Evolutionary conservation across 2,329 filamentous ascomycete species (phyloP).

Genomic region (Botrytis hyacinthi): DNA sequence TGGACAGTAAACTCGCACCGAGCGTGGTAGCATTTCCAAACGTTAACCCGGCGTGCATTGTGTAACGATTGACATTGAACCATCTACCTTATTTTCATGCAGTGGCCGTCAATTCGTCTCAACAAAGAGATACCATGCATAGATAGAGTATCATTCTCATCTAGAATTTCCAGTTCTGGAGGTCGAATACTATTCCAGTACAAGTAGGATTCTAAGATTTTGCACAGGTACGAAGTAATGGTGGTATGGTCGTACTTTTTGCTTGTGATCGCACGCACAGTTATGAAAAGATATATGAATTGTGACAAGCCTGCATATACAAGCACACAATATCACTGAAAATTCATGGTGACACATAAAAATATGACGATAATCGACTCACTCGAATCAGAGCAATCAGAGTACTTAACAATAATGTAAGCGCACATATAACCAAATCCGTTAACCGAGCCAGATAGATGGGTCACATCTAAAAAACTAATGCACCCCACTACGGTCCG

Average conservation of each 20-base stretch:
- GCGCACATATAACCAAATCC: not conserved
- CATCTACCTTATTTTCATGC: not conserved
- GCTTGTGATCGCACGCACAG: not conserved
- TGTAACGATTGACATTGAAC: not conserved
- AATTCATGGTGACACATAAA: not conserved
- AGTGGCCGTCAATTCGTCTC: not conserved
- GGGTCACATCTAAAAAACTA: constrained; percentile 10
- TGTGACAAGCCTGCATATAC: not conserved
- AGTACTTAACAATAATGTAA: not conserved
- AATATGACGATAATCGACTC: not conserved
- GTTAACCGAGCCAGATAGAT: constrained; percentile 10
- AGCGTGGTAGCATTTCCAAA: not conserved
- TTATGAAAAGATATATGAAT: not conserved
- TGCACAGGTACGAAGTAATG: not conserved
- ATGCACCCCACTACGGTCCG: constrained; percentile 9
- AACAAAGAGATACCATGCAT: not conserved
- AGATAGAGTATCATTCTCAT: not conserved
- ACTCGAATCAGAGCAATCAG: not conserved
- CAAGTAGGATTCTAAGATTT: not conserved
- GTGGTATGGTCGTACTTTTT: not conserved
- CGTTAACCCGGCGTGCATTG: not conserved
- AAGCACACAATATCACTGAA: not conserved
- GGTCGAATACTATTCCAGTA: not conserved
- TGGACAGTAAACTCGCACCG: not conserved
- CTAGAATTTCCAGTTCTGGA: not conserved